Evolutionary conservation across 306 rosid genomes (phyloP), one percentile per base, ranked within the genome.

Genomic region (Vigna mungo): DNA sequence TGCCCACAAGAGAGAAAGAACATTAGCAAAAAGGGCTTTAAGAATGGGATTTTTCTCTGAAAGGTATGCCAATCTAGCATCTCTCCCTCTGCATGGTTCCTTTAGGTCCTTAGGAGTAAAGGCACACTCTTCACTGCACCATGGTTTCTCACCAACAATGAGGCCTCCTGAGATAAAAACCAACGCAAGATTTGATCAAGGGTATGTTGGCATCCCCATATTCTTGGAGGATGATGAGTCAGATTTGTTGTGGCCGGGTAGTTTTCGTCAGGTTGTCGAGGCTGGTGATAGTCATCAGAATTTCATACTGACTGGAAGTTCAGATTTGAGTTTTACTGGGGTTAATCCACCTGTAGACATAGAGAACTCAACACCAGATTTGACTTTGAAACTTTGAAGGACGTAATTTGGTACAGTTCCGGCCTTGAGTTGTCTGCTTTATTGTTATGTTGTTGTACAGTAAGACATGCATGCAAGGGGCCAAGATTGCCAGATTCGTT

Each of bases 1-100:
- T 54, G 98, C 97, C 9, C 98, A 93, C 75, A 93, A 93, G 82
- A 86, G 92, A 32, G 98, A 93, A 65, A 85, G 98, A 63, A 90
- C 91, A 51, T 56, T 93, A 6, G 98, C 98, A 3, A 93, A 93
- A 64, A 85, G 96, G 46, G 98, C 97, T 3, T 81, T 88, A 90
- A 79, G 98, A 65, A 93, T 91, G 91, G 96, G 96, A 1, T 72
- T 91, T 16, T 88, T 86, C 77, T 85, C 96, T 10, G 96, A 93
- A 46, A 88, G 87, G 72, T 88, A 88, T 77, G 86, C 94, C 0
- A 86, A 84, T 54, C 75, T 89, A 74, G 92, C 94, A 8, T 93
- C 97, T 76, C 82, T 93, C 48, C 97, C 96, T 77, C 85, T 91
- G 17, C 90, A 88, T 39, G 97, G 97, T 43, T 85, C 97, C 65